These are phyloP conservation scores for Ampelomyces quisqualis DNA, from an alignment of 2,329 filamentous ascomycete genomes.

Conservation along the genomic window DNA sequence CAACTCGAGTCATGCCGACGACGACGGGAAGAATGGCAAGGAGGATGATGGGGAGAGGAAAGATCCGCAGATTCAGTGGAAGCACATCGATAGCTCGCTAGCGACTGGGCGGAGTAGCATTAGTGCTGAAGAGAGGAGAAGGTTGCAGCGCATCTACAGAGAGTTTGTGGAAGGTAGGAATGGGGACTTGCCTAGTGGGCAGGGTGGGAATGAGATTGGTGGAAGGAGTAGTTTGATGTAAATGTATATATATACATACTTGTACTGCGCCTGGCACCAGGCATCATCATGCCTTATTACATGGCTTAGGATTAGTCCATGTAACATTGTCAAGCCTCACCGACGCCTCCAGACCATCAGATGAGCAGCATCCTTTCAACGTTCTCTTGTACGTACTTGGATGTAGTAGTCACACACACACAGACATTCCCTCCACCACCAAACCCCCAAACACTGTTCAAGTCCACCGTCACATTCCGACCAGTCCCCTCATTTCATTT, in stretches of 20 bases:
- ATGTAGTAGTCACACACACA: too few species aligned
- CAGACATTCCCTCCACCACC: too few species aligned
- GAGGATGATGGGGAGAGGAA: constrained; percentile 43
- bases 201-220: constrained; percentile 88
- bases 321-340: too few species aligned
- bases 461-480: neutral
- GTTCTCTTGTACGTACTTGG: too few species aligned
- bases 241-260: constrained; percentile 5
- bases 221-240: constrained; percentile 93
- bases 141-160: constrained; percentile 78
- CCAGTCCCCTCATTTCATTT: constrained; percentile 7
- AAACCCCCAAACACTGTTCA: neutral
- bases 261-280: too few species aligned
- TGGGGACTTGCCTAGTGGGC: constrained; percentile 92
- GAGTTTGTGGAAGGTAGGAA: constrained; percentile 93
- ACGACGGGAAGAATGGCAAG: constrained; percentile 19
- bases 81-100: constrained; percentile 77
- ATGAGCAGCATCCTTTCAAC: too few species aligned
- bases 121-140: constrained; percentile 69
- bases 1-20: constrained; percentile 15
- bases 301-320: too few species aligned
- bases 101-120: constrained; percentile 79
- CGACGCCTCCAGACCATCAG: too few species aligned
- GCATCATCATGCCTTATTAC: too few species aligned
- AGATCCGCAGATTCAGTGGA: constrained; percentile 82